Conservation (phyloP, 768 basidiomycete species). For the Lactarius sp. region DNA sequence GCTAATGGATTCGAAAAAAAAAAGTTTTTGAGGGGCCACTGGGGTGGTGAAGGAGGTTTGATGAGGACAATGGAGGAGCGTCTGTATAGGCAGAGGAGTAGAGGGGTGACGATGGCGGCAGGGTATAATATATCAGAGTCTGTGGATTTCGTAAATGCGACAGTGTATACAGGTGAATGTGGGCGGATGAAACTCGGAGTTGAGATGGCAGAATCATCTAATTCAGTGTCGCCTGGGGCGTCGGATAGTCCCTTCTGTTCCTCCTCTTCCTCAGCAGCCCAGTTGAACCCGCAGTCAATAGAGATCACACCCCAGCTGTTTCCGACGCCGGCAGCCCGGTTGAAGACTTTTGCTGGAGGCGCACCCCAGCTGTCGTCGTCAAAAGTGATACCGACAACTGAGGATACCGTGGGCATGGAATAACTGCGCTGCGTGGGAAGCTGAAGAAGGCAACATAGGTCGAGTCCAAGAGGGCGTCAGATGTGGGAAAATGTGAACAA, state of each 20-base stretch:
- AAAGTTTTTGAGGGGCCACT: no score
- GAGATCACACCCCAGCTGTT: conserved; percentile 84
- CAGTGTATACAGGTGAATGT: conserved; percentile 22
- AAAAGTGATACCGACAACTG: conserved; percentile 53
- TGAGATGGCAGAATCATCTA: conserved; percentile 10
- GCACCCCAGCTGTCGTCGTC: conserved; percentile 65
- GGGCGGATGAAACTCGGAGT: conserved; percentile 10
- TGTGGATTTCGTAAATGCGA: conserved; percentile 17
- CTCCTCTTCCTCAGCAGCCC: conserved; percentile 41
- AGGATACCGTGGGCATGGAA: conserved; percentile 52
- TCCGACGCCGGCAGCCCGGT: conserved; percentile 61
- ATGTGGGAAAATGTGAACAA: background rate
- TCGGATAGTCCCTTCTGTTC: conserved; percentile 26
- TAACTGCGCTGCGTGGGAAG: background rate
- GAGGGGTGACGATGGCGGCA: conserved; percentile 19
- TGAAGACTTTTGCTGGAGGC: conserved; percentile 44
- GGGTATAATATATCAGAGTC: conserved; percentile 31
- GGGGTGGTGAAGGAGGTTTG: no score
- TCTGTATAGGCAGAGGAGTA: conserved; percentile 14
- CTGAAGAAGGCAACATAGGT: background rate
- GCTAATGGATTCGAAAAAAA: no score
- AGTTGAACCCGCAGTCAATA: conserved; percentile 78
- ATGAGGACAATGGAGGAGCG: no score
- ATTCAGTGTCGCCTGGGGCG: conserved; percentile 16
- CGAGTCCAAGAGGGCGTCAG: background rate